Evolutionary conservation across 164 flowering plant genomes (phyloP).

Genomic region (Vitis rupestris): DNA sequence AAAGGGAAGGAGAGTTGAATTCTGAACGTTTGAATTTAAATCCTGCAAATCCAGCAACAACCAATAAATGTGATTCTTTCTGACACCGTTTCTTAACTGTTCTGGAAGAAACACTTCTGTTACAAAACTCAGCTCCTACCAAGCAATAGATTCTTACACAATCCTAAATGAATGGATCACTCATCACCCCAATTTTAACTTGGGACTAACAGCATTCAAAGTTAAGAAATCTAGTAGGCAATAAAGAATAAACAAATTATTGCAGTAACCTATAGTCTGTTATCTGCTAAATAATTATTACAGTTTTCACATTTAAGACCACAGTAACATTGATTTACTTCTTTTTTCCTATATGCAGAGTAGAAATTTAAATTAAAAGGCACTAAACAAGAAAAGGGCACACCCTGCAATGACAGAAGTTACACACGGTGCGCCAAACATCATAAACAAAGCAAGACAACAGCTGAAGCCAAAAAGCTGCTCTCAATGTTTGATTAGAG

Average conservation of each 20-base stretch:
- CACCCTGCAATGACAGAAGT: too few relatives aligned
- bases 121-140: too few relatives aligned
- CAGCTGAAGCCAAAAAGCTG: too few relatives aligned
- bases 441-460: too few relatives aligned
- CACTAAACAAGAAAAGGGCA: too few relatives aligned
- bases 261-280: background rate
- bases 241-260: conserved; percentile 2
- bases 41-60: conserved; percentile 36
- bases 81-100: background rate
- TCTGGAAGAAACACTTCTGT: too few relatives aligned
- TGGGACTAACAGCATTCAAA: background rate
- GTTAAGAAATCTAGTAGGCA: background rate
- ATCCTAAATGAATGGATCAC: background rate
- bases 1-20: conserved; percentile 19
- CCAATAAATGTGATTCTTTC: background rate
- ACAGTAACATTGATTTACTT: background rate
- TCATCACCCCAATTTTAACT: background rate
- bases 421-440: too few relatives aligned
- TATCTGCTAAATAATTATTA: background rate
- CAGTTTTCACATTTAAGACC: background rate
- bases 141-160: too few relatives aligned
- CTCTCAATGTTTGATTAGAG: too few relatives aligned
- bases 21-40: conserved; percentile 23
- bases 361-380: too few relatives aligned
- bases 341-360: too few relatives aligned